phyloP scores from a whole-genome alignment of 2,329 filamentous ascomycete genomes.

The Arthrobotrys sinensis region DNA sequence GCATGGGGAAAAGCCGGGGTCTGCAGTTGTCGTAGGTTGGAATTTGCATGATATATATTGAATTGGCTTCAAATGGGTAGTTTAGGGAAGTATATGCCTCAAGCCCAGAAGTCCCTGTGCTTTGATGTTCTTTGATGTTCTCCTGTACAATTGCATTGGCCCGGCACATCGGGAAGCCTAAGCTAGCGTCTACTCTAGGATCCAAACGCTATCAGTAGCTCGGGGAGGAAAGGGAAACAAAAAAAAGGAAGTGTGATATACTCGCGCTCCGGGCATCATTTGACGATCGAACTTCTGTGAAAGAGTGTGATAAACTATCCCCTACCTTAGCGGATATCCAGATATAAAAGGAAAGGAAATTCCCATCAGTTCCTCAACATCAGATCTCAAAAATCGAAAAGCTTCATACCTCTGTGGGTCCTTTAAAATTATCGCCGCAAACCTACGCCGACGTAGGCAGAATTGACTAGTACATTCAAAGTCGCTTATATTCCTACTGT shows the following conservation, averaged over 20 bases:
- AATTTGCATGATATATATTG: too few species aligned
- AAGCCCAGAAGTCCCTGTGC: not conserved
- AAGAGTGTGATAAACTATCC: not conserved
- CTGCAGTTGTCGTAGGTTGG: too few species aligned
- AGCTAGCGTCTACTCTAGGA: not conserved
- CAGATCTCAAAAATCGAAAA: slow-evolving; percentile 2
- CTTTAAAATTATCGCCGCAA: not conserved
- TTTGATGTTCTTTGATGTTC: not conserved
- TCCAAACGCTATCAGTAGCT: not conserved
- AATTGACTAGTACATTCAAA: not conserved
- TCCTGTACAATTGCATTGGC: not conserved
- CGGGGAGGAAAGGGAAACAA: not conserved
- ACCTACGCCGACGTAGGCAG: not conserved
- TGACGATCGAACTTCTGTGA: not conserved
- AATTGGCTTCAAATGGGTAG: too few species aligned
- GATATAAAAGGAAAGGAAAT: not conserved
- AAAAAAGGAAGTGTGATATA: not conserved
- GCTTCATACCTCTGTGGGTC: slow-evolving; percentile 5
- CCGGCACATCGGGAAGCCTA: not conserved
- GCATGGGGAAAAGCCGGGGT: too few species aligned
- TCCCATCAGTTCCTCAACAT: not conserved
- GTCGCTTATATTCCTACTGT: not conserved
- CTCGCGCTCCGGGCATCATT: not conserved
- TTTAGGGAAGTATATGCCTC: not conserved
- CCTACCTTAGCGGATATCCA: not conserved